Percentiles rank a stretch among this genome's conserved stretches.
phyloP scores from a whole-genome alignment of 106 monocot species.

The Ottelia alismoides region DNA sequence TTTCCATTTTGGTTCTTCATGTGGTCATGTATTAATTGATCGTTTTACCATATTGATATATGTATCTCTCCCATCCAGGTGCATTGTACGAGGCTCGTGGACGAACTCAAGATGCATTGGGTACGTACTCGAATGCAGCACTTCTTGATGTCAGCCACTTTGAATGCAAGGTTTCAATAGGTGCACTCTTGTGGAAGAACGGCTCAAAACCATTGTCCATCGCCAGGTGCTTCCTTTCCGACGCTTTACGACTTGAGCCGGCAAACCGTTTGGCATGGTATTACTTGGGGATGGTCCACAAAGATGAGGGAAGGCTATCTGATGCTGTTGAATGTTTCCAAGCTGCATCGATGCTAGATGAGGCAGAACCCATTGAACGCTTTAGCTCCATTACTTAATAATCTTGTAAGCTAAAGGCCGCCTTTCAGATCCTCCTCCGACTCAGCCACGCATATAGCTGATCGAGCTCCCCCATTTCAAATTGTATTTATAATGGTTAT shows the following conservation, averaged over 20 bases:
- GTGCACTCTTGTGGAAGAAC: slow-evolving; percentile 41
- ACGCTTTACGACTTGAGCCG: slow-evolving; percentile 58
- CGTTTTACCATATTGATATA: too few relatives aligned
- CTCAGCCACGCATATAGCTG: too few relatives aligned
- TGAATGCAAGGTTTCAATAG: slow-evolving; percentile 50
- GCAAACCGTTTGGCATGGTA: slow-evolving; percentile 58
- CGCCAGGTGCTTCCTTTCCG: slow-evolving; percentile 49
- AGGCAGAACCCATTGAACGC: slow-evolving; percentile 66
- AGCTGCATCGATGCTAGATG: slow-evolving; percentile 59
- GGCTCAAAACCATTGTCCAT: slow-evolving; percentile 38
- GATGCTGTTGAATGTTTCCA: slow-evolving; percentile 84
- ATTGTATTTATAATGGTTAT: too few relatives aligned
- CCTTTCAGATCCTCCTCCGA: too few relatives aligned
- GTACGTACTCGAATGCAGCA: slow-evolving; percentile 38
- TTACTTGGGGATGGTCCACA: slow-evolving; percentile 55
- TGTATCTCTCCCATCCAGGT: slow-evolving; percentile 25
- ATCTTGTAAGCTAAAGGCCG: too few relatives aligned
- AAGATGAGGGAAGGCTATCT: slow-evolving; percentile 36
- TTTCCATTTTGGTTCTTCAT: too few relatives aligned
- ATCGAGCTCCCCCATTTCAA: too few relatives aligned
- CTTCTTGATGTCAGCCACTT: slow-evolving; percentile 28
- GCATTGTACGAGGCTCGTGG: slow-evolving; percentile 31
- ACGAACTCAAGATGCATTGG: slow-evolving; percentile 30
- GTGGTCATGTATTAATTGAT: too few relatives aligned
- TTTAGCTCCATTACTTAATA: slow-evolving; percentile 13